Percentiles rank a stretch among this genome's conserved stretches.
phyloP scores from a whole-genome alignment of 2,329 filamentous ascomycete species.

The Teratosphaeria epicoccoides region DNA sequence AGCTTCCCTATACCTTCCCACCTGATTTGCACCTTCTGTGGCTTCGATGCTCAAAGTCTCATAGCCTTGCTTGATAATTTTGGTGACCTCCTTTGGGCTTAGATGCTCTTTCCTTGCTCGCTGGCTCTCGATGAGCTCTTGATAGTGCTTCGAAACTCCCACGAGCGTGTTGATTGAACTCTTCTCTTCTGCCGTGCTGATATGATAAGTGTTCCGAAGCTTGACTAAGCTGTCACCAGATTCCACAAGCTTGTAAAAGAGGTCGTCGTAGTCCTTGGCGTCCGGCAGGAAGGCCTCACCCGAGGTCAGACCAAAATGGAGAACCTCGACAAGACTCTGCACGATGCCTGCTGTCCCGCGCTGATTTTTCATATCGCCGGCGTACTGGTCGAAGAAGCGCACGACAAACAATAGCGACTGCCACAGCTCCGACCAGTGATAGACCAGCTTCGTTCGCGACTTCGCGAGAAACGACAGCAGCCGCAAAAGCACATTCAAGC shows the following conservation, averaged over 20 bases:
- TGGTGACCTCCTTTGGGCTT: constrained; percentile 72
- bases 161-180: constrained; percentile 78
- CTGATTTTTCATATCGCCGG: constrained; percentile 60
- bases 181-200: constrained; percentile 28
- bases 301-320: constrained; percentile 72
- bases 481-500: constrained; percentile 70
- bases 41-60: constrained; percentile 88
- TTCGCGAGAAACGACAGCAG: constrained; percentile 75
- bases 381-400: constrained; percentile 82
- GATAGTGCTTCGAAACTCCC: constrained; percentile 75
- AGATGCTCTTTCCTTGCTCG: constrained; percentile 49
- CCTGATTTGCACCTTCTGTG: constrained; percentile 56
- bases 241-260: constrained; percentile 98
- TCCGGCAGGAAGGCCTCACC: constrained; percentile 88
- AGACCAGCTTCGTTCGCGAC: constrained; percentile 66
- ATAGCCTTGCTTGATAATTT: constrained; percentile 92
- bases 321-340: constrained; percentile 66
- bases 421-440: constrained; percentile 96
- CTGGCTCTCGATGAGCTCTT: constrained; percentile 60
- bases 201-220: constrained; percentile 66
- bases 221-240: constrained; percentile 70
- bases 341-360: constrained; percentile 63
- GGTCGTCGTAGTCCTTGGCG: constrained; percentile 79
- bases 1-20: constrained; percentile 77
- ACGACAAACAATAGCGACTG: constrained; percentile 77